Evolutionary conservation across 495 filamentous ascomycete species (phyloP), one percentile per base, ranked within the genome.

Genomic region (Xylona heveae): DNA sequence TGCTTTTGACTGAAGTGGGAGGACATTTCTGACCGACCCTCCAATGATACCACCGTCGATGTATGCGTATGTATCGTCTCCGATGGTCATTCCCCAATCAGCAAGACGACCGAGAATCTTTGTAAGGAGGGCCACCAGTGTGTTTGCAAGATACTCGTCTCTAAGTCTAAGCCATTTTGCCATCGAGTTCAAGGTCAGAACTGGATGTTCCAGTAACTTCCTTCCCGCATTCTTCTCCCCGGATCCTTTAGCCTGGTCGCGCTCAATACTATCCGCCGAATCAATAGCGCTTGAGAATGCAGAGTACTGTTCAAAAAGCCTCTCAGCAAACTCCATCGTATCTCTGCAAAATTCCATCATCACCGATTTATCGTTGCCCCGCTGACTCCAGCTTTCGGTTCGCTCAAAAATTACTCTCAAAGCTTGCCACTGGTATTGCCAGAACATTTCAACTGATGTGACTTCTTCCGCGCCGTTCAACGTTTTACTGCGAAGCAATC

Each of bases 341-440:
- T 94, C 80, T 39, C 88, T 69, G 43, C 79, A 88, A 41, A 95
- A 94, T 30, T 95, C 77, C 45, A 76, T 68, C 78, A 97, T 77
- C 16, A 62, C 55, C 10, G 60, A 52, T 49, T 78, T 80, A 18
- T 84, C 72, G 35, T 68, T 60, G 6, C 66, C 63, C 15, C 65
- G 52, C 31, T 71, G 51, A 39, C 62, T 70, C 85, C 88, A 97
- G 3, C 48, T 49, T 41, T 92, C 79, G 14, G 80, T 85, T 43
- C 68, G 70, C 28, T 66, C 56, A 45, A 94, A 93, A n/a, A 90
- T 78, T 9, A 74, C 68, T 2, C 68, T 69, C 29, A 94, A 51
- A 19, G 64, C 64, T 25, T 66, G 62, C 88, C 88, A 97, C 38
- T 79, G 61, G 30, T 62, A 61, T 37, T 69, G 63, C 90, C 90